A percentile compares a stretch with the other conserved stretches of the same genome.
These are phyloP conservation scores for Skeletonema menzelii DNA, from an alignment of 108 stramenopile genomes.

Conservation along the genomic window DNA sequence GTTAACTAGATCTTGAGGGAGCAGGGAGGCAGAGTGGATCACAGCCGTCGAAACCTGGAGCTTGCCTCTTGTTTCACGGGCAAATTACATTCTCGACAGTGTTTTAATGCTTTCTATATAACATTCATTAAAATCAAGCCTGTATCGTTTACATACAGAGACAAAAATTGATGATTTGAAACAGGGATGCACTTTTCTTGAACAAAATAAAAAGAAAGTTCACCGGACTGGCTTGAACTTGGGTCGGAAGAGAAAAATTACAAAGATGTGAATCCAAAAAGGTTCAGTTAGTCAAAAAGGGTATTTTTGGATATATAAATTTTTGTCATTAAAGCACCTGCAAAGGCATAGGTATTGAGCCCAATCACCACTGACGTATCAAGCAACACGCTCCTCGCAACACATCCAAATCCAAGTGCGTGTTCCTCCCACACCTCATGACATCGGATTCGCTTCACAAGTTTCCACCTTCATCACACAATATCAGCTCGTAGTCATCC, in stretches of 20 bases:
- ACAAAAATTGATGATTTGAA: no score
- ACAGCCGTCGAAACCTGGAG: no score
- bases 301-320: not conserved
- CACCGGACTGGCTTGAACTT: not conserved
- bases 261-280: conserved; percentile 1
- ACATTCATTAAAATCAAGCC: not conserved
- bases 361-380: not conserved
- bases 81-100: not conserved
- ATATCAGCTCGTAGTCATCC: not conserved
- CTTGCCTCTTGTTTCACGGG: not conserved
- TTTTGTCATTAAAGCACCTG: no score
- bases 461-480: not conserved
- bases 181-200: no score
- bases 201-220: not conserved
- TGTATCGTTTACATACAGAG: not conserved
- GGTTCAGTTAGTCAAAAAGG: not conserved
- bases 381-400: not conserved
- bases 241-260: not conserved
- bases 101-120: not conserved
- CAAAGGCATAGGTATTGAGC: not conserved
- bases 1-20: not conserved
- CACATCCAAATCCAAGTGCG: not conserved
- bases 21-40: no score
- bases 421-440: not conserved
- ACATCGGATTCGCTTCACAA: not conserved